A percentile compares a stretch with the other conserved stretches of the same genome.
phyloP scores from a whole-genome alignment of 805 yeast species.

The Geotrichum ghanense region DNA sequence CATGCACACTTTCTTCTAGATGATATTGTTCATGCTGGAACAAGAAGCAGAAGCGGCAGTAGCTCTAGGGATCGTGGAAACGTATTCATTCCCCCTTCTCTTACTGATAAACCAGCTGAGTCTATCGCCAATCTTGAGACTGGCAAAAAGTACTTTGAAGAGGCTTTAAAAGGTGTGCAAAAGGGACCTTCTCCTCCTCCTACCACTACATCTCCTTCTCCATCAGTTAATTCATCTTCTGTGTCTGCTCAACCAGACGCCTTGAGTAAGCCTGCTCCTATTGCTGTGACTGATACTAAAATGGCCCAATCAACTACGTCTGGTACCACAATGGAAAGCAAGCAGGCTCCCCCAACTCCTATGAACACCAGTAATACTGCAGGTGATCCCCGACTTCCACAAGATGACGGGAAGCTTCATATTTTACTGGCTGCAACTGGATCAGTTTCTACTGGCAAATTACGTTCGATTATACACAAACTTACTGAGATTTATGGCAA shows the following conservation, averaged over 20 bases:
- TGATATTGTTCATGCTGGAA: constrained; percentile 38
- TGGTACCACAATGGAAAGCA: constrained; percentile 7
- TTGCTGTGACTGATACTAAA: constrained; percentile 2
- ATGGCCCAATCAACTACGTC: background rate
- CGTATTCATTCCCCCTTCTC: background rate
- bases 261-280: constrained; percentile 2
- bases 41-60: constrained; percentile 27
- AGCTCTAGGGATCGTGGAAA: constrained; percentile 11
- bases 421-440: constrained; percentile 83
- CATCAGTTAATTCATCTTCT: background rate
- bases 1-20: constrained; percentile 74
- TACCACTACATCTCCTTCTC: background rate
- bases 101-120: background rate
- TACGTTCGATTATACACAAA: constrained; percentile 68
- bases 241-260: background rate
- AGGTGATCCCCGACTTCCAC: constrained; percentile 53
- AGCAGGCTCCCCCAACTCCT: constrained; percentile 13
- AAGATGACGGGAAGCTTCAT: constrained; percentile 83
- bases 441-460: constrained; percentile 71
- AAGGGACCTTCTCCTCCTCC: background rate
- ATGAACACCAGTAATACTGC: constrained; percentile 32
- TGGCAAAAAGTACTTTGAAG: background rate
- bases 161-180: background rate
- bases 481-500: constrained; percentile 69
- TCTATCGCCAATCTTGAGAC: background rate